A percentile compares a stretch with the other conserved stretches of the same genome.
Evolutionary conservation across 805 yeast genomes (phyloP).

Genomic region (Vanderwaltozyma tropicalis): DNA sequence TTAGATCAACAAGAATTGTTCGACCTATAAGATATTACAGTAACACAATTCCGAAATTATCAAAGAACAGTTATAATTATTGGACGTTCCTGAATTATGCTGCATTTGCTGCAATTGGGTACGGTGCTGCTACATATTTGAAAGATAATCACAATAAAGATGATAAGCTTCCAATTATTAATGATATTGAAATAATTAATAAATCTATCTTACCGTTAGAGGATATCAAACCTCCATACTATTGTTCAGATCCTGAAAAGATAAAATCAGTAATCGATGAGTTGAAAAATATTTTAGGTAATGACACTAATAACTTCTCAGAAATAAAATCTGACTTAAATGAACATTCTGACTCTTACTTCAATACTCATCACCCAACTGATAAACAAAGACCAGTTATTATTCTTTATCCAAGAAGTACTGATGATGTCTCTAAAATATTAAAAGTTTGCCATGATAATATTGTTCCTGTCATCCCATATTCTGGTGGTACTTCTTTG

Average conservation of each 20-base stretch:
- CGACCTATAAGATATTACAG: too few relatives aligned
- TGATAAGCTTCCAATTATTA: background rate
- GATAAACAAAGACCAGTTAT: constrained; percentile 49
- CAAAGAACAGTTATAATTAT: too few relatives aligned
- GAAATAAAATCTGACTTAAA: constrained; percentile 33
- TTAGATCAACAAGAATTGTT: too few relatives aligned
- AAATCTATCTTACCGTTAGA: constrained; percentile 14
- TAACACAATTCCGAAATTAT: too few relatives aligned
- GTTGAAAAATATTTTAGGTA: constrained; percentile 32
- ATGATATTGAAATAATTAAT: background rate
- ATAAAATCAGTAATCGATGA: constrained; percentile 33
- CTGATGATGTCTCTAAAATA: constrained; percentile 56
- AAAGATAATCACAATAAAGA: background rate
- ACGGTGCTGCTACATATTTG: background rate
- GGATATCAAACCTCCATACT: constrained; percentile 15
- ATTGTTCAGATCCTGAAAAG: constrained; percentile 31
- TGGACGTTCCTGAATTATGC: too few relatives aligned
- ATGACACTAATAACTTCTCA: constrained; percentile 26
- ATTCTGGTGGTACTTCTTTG: constrained; percentile 66
- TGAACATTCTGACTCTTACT: constrained; percentile 50
- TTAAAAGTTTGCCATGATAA: constrained; percentile 52
- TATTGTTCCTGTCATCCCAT: constrained; percentile 65
- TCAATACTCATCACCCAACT: constrained; percentile 51
- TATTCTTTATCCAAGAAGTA: constrained; percentile 51
- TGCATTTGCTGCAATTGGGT: background rate